Conservation (phyloP, 2,329 filamentous ascomycete genomes). For the Exophiala sp. region DNA sequence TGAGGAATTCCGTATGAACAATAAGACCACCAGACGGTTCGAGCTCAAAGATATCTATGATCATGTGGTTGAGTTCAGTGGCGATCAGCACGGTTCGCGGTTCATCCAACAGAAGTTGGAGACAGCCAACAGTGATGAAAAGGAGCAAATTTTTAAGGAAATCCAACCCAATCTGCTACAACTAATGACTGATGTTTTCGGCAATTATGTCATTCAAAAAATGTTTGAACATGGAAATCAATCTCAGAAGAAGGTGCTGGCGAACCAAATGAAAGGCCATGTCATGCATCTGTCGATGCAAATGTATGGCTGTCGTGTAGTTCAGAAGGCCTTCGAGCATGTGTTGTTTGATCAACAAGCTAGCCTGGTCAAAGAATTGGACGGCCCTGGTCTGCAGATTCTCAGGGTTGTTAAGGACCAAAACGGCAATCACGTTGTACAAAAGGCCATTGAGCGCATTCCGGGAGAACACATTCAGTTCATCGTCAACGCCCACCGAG, state of each 20-base stretch:
- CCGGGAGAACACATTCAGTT: constrained; percentile 77
- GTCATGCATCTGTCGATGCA: constrained; percentile 76
- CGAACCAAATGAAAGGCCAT: constrained; percentile 81
- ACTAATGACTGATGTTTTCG: constrained; percentile 94
- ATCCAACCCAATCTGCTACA: constrained; percentile 80
- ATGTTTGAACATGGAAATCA: constrained; percentile 96
- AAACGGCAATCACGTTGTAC: constrained; percentile 95
- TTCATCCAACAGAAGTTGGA: constrained; percentile 94
- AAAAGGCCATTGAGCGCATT: constrained; percentile 83
- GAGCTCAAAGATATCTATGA: constrained; percentile 87
- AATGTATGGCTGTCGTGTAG: constrained; percentile 91
- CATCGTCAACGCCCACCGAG: constrained; percentile 75
- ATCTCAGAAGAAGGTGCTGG: constrained; percentile 82
- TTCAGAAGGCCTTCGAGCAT: constrained; percentile 92
- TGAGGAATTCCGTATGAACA: constrained; percentile 73
- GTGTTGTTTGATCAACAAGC: constrained; percentile 90
- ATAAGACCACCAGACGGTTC: constrained; percentile 69
- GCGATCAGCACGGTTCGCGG: constrained; percentile 90
- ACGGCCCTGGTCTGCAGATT: constrained; percentile 76
- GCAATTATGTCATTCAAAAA: constrained; percentile 98
- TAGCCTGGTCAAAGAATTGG: constrained; percentile 76
- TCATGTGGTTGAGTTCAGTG: constrained; percentile 89
- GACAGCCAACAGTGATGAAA: constrained; percentile 91
- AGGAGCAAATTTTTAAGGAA: constrained; percentile 83
- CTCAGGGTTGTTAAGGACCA: constrained; percentile 76